Evolutionary conservation across 2,329 filamentous ascomycete genomes (phyloP), one percentile per base, ranked within the genome.

Genomic region (Botrytis deweyae): DNA sequence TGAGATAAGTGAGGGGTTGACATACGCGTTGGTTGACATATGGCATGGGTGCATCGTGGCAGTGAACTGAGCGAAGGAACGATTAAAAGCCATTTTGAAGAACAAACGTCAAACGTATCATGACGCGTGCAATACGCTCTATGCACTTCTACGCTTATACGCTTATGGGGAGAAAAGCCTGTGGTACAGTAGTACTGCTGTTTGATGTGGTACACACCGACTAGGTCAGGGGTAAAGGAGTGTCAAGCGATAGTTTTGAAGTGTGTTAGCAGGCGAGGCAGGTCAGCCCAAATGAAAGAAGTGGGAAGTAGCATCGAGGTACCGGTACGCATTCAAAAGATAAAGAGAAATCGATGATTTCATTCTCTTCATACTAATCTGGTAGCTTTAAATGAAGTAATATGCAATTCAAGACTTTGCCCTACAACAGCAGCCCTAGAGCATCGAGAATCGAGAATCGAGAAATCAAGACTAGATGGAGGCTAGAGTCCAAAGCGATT

Each of bases 181-280:
- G 52, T 14, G n/a, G 52, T 58, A 29, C 29, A 29, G 29, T 29
- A 29, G 29, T 29, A 58, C 52, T 58, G 52, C 16, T 29, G 52
- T 58, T 58, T 58, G n/a, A 58, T 58, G 7, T 58, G 52, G 52
- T 29, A 58, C 52, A 58, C 52, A 58, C 52, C 52, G 52, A 58
- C 52, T 40, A 63, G 61, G 38, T 40, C 61, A 63, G 61, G 61
- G 61, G 61, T 63, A 42, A 63, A n/a, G 61, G 61, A n/a, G 38
- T 22, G 38, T 40, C 61, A 40, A 38, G 61, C 61, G 61, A 63
- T 63, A 4, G 52, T 29, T 58, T 58, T 29, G 16, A 58, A 58
- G n/a, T 58, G 6, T 58, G 52, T 7, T 18, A 58, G n/a, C 52
- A 29, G 29, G n/a, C 18, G n/a, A 29, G 52, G n/a, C 52, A 29